Base-by-base conservation (phyloP, 2,329 filamentous ascomycete species). In the Macrophomina pseudophaseolina region DNA sequence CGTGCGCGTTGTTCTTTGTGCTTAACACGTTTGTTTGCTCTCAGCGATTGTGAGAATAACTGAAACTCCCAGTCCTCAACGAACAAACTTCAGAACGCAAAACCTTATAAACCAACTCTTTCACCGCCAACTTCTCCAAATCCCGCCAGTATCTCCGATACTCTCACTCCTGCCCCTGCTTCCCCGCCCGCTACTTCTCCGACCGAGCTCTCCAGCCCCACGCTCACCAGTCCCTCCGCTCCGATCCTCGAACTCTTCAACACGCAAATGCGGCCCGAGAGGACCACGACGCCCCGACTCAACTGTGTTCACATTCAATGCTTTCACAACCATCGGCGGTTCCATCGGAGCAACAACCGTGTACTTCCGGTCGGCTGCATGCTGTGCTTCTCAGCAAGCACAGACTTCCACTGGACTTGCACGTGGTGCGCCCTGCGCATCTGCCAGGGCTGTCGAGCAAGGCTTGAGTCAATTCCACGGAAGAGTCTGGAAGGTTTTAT, bases 361-460 rank as follows among this genome's bases (percentile, higher is more conserved):
- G 74, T 74, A 68, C 73, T 75, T 56, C 74, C 75, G 30, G 71
- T 77, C 70, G 72, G 71, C 12, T 80, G 78, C 72, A 75, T 76
- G 74, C 62, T 78, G 0, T 80, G 78, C 67, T 72, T 69, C 16
- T 54, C 69, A 1, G 72, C 74, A 65, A 69, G 67, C 23, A 65
- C 62, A 2, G 73, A 75, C 23, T 66, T 71, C 16, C 74, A 72
- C 66, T 78, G 74, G 72, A 68, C 69, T n/a, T 80, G 78, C 56
- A 71, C 72, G 16, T 78, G 76, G 75, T 80, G 78, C 63, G 74
- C 73, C 65, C 65, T 80, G 67, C 54, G 76, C 8, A 71, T 80
- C 18, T 80, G 78, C 65, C 40, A 68, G 5, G 58, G 5, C 2
- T 80, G 78, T 40, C 72, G 72, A 12, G 68, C 69, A 7, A 73